A percentile compares a stretch with the other conserved stretches of the same genome.
These are phyloP conservation scores for Phytophthora brassicae DNA, from an alignment of 352 stramenopile species.

Conservation along the genomic window DNA sequence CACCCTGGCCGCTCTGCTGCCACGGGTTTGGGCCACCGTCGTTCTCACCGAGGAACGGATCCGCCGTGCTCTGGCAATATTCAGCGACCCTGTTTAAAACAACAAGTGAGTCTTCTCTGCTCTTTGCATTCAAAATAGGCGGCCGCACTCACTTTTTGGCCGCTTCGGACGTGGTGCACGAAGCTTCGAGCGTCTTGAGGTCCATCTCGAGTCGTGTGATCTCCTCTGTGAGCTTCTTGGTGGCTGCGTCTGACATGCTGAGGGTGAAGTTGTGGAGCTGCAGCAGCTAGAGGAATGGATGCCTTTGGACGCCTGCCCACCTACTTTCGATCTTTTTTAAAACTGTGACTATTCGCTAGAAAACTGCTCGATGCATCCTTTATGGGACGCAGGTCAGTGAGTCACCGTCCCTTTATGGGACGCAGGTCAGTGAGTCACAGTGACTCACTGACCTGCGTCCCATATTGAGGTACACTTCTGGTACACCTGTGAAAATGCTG, in stretches of 20 bases:
- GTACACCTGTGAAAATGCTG: too few relatives aligned
- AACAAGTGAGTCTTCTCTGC: background rate
- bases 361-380: background rate
- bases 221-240: conserved; percentile 82
- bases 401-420: too few relatives aligned
- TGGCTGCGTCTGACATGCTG: conserved; percentile 56
- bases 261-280: background rate
- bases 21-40: conserved; percentile 66
- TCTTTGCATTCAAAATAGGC: background rate
- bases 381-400: too few relatives aligned
- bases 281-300: background rate
- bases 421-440: too few relatives aligned
- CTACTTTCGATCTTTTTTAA: background rate
- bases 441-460: too few relatives aligned
- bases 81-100: conserved; percentile 55
- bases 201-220: conserved; percentile 77
- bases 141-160: conserved; percentile 64
- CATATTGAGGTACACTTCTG: too few relatives aligned
- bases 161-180: conserved; percentile 77
- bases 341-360: background rate
- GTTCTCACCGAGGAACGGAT: conserved; percentile 79
- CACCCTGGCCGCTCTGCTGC: conserved; percentile 66
- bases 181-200: conserved; percentile 76
- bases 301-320: too few relatives aligned
- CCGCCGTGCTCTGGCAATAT: conserved; percentile 71